Conservation (phyloP, 1,284 basidiomycete species). For the Melampsora larici-populina region DNA sequence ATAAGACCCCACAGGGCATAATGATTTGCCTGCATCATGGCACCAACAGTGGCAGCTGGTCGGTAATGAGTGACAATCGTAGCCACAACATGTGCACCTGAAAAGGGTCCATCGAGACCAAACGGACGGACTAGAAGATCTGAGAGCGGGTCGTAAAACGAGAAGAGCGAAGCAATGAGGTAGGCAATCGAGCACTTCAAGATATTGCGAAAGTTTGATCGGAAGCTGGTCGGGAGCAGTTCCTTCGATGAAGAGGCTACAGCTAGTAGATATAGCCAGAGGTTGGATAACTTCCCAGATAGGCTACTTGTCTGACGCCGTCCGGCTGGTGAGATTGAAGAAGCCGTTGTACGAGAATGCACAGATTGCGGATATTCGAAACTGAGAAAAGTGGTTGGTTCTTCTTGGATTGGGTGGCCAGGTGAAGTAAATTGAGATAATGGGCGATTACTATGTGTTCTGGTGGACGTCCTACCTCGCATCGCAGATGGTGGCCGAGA, state of each 20-base stretch:
- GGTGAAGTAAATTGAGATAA: no score
- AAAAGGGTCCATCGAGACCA: constrained; percentile 49
- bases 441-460: no score
- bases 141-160: constrained; percentile 66
- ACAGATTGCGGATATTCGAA: no score
- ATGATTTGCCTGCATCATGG: constrained; percentile 42
- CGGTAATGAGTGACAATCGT: constrained; percentile 43
- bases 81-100: constrained; percentile 48
- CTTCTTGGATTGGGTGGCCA: no score
- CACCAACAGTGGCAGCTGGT: constrained; percentile 37
- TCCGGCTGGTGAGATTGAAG: background rate
- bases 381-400: no score
- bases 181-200: constrained; percentile 90
- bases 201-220: constrained; percentile 63
- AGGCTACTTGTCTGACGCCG: no score
- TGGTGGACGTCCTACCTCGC: no score
- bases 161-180: constrained; percentile 84
- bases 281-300: no score
- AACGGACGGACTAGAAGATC: constrained; percentile 49
- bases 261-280: no score
- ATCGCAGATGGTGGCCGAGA: no score
- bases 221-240: constrained; percentile 3
- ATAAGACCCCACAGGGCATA: constrained; percentile 38
- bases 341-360: background rate
- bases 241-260: background rate